Evolutionary conservation across 257 asterid species (phyloP).

Genomic region (Echites panduratus): DNA sequence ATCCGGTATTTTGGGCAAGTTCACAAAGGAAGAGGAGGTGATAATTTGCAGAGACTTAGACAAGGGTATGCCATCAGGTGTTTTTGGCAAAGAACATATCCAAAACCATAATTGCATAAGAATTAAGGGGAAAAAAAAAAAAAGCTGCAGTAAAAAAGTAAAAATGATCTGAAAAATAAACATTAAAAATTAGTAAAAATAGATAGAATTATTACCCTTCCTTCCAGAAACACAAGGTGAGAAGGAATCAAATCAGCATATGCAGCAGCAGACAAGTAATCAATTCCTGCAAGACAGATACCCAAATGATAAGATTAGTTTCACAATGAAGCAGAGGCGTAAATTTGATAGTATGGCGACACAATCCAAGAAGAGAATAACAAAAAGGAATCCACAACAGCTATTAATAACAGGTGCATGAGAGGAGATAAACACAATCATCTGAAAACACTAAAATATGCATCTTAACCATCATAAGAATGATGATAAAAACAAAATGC

Average conservation of each 20-base stretch:
- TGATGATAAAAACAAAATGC: not conserved
- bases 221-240: slow-evolving; percentile 74
- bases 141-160: not conserved
- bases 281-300: slow-evolving; percentile 50
- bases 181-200: slow-evolving; percentile 7
- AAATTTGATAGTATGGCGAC: not conserved
- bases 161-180: not conserved
- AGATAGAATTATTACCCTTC: slow-evolving; percentile 49
- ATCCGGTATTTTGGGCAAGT: not conserved
- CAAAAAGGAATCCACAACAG: not conserved
- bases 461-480: too few species aligned
- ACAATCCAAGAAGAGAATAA: not conserved
- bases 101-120: not conserved
- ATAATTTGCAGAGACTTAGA: not conserved
- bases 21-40: not conserved
- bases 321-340: not conserved
- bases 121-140: not conserved
- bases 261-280: slow-evolving; percentile 98
- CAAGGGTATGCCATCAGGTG: not conserved
- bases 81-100: not conserved
- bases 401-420: not conserved
- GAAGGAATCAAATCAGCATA: slow-evolving; percentile 61
- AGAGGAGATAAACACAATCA: not conserved
- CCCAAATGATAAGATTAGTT: not conserved
- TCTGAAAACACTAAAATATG: not conserved